Evolutionary conservation across 1,284 basidiomycete species (phyloP).

Genomic region (Malassezia equina): DNA sequence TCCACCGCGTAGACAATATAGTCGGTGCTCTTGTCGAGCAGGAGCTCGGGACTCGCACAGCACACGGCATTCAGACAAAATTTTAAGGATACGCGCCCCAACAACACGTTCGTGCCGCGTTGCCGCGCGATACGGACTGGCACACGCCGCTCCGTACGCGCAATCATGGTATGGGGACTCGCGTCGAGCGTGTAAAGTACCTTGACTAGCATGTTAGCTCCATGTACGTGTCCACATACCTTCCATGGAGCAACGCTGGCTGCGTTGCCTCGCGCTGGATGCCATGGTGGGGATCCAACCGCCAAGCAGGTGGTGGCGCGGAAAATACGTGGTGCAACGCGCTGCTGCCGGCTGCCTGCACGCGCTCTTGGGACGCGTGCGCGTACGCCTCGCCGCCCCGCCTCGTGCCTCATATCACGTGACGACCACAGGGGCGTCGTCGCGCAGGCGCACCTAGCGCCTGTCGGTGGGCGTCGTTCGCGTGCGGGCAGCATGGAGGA

Average conservation of each 20-base stretch:
- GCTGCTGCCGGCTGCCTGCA: neutral
- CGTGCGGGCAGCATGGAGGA: constrained; percentile 1
- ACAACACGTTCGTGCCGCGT: constrained; percentile 15
- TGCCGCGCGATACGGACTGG: constrained; percentile 24
- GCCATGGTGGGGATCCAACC: constrained; percentile 7
- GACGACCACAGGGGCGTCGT: neutral
- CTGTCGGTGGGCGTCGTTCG: neutral
- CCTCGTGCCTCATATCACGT: constrained; percentile 2
- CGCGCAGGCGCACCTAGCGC: neutral
- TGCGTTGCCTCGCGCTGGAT: constrained; percentile 3
- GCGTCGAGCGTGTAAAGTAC: constrained; percentile 44
- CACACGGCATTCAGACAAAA: constrained; percentile 42
- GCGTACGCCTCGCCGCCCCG: neutral
- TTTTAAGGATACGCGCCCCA: constrained; percentile 41
- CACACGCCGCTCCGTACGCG: constrained; percentile 22
- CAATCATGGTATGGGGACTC: constrained; percentile 39
- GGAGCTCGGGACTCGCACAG: constrained; percentile 34
- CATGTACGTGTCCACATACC: neutral
- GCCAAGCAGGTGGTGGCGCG: constrained; percentile 4
- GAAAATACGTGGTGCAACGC: neutral
- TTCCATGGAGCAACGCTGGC: constrained; percentile 14
- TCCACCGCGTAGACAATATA: constrained; percentile 47
- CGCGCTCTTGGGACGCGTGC: neutral
- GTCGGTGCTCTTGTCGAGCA: constrained; percentile 34
- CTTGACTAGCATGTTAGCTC: constrained; percentile 28